Percentiles rank a stretch among this genome's conserved stretches.
Evolutionary conservation across 345 rosid genomes (phyloP).

Genomic region (Eucalyptus pauciflora): DNA sequence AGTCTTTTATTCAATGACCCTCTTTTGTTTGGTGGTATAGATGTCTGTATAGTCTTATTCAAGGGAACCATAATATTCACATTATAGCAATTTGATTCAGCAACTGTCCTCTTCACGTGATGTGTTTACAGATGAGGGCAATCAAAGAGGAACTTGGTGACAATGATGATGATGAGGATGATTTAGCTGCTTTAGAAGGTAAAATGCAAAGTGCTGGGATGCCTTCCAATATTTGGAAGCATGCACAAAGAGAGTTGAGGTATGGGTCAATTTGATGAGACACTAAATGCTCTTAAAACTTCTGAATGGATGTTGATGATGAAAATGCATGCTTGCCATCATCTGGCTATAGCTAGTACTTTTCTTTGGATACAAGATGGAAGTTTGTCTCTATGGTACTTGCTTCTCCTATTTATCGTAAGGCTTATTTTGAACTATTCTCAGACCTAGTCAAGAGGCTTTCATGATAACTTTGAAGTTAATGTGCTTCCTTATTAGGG

Average conservation of each 20-base stretch:
- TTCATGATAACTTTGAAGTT: background rate
- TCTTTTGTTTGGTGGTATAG: background rate
- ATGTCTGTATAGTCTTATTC: background rate
- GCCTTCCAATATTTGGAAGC: constrained; percentile 97
- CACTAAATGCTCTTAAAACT: background rate
- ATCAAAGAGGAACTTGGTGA: constrained; percentile 99
- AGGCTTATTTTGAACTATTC: background rate
- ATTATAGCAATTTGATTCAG: background rate
- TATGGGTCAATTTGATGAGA: constrained; percentile 5
- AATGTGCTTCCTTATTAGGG: background rate
- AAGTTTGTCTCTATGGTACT: background rate
- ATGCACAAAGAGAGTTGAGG: constrained; percentile 96
- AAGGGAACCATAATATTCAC: background rate
- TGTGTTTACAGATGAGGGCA: constrained; percentile 75
- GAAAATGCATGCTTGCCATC: background rate
- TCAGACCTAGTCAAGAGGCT: background rate
- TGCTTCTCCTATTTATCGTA: background rate
- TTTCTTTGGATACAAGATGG: background rate
- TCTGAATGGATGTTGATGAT: background rate
- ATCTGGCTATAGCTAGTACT: background rate
- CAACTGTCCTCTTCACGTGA: background rate
- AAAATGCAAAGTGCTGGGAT: constrained; percentile 97
- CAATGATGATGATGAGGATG: constrained; percentile 98
- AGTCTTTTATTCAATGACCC: background rate
- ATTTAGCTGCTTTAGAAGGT: constrained; percentile 85